Evolutionary conservation across 805 yeast genomes (phyloP).

Genomic region (Ogataea polymorpha): DNA sequence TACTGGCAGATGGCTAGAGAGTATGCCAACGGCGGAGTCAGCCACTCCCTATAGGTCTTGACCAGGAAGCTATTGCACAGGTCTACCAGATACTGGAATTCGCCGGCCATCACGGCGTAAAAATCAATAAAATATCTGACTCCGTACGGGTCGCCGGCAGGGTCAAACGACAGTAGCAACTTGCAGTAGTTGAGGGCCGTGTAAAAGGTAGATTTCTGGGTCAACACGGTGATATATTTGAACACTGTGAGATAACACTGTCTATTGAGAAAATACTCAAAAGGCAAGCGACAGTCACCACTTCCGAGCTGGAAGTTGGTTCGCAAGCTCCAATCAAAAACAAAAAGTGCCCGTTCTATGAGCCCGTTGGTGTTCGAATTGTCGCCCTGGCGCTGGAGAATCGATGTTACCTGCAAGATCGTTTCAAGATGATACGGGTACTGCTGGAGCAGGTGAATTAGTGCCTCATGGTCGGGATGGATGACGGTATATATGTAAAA

Average conservation of each 20-base stretch:
- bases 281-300: slow-evolving; percentile 68
- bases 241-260: slow-evolving; percentile 73
- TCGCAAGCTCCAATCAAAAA: slow-evolving; percentile 72
- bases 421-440: slow-evolving; percentile 77
- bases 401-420: slow-evolving; percentile 73
- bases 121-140: slow-evolving; percentile 79
- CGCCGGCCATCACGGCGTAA: slow-evolving; percentile 65
- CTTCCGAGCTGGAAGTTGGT: slow-evolving; percentile 55
- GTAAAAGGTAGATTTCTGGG: slow-evolving; percentile 71
- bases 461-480: slow-evolving; percentile 76
- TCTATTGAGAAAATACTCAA: slow-evolving; percentile 69
- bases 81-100: slow-evolving; percentile 58
- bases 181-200: slow-evolving; percentile 80
- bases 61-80: slow-evolving; percentile 55
- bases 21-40: slow-evolving; percentile 67
- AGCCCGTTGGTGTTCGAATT: slow-evolving; percentile 68
- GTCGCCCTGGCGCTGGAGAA: slow-evolving; percentile 74
- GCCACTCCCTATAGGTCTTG: slow-evolving; percentile 61
- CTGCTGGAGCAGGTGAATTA: slow-evolving; percentile 55
- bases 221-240: slow-evolving; percentile 64
- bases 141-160: slow-evolving; percentile 81
- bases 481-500: slow-evolving; percentile 59
- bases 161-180: slow-evolving; percentile 60
- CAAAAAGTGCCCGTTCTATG: slow-evolving; percentile 73
- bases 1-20: slow-evolving; percentile 64